Evolutionary conservation across 2,329 filamentous ascomycete species (phyloP).

Genomic region (Thielaviopsis ethacetica): DNA sequence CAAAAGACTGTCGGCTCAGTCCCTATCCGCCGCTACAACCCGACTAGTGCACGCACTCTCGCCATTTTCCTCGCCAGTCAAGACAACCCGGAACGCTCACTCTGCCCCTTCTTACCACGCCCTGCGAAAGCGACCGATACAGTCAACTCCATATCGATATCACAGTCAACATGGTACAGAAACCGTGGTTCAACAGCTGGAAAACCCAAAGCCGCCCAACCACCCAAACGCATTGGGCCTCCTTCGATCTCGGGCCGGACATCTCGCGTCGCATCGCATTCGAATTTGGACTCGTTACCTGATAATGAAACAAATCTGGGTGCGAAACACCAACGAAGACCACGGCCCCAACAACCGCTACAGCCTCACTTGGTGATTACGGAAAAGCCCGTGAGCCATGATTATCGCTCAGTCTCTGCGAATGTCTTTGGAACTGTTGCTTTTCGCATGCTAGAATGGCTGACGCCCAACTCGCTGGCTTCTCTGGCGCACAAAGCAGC

Average conservation of each 20-base stretch:
- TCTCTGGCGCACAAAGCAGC: slow-evolving; percentile 7
- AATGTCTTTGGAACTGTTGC: slow-evolving; percentile 49
- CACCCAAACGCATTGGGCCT: slow-evolving; percentile 5
- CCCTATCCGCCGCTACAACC: slow-evolving; percentile 63
- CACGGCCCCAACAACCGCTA: neutral
- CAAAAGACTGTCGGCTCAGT: slow-evolving; percentile 48
- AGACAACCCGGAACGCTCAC: slow-evolving; percentile 53
- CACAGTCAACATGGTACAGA: slow-evolving; percentile 12
- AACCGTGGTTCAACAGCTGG: neutral
- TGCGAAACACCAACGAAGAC: neutral
- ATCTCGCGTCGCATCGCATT: neutral
- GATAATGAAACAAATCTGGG: neutral
- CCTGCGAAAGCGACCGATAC: slow-evolving; percentile 28
- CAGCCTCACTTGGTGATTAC: slow-evolving; percentile 16
- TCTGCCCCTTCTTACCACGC: slow-evolving; percentile 41
- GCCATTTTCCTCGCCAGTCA: slow-evolving; percentile 68
- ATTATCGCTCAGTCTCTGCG: slow-evolving; percentile 43
- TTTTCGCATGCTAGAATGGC: slow-evolving; percentile 55
- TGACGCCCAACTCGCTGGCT: slow-evolving; percentile 32
- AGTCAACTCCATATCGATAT: slow-evolving; percentile 30
- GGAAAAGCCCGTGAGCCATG: slow-evolving; percentile 33
- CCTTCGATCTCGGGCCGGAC: neutral
- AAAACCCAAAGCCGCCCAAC: neutral
- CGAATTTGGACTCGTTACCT: neutral
- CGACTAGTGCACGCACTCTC: slow-evolving; percentile 64